These are phyloP conservation scores for Epichloe amarillans DNA, from an alignment of 2,329 filamentous ascomycete genomes.

Conservation along the genomic window DNA sequence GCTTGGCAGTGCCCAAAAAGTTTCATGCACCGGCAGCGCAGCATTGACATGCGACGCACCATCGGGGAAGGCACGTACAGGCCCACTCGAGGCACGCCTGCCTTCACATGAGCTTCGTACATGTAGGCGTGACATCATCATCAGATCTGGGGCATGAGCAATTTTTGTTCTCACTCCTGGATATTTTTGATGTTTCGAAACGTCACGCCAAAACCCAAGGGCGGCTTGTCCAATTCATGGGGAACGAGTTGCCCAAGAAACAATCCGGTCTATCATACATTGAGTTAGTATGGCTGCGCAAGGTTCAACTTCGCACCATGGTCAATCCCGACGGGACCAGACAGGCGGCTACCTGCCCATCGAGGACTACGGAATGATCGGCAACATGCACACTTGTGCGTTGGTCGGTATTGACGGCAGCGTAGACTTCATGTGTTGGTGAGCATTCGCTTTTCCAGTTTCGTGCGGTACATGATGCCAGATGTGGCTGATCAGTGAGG, in stretches of 20 bases:
- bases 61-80: too few species aligned
- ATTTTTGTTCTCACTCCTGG: background rate
- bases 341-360: slow-evolving; percentile 44
- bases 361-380: slow-evolving; percentile 69
- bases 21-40: too few species aligned
- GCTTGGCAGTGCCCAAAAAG: too few species aligned
- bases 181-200: background rate
- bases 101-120: too few species aligned
- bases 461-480: background rate
- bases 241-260: too few species aligned
- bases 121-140: background rate
- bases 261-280: background rate
- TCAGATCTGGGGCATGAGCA: background rate
- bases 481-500: background rate
- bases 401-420: slow-evolving; percentile 62
- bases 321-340: slow-evolving; percentile 20
- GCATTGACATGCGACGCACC: too few species aligned
- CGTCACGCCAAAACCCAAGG: background rate
- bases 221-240: background rate
- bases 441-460: slow-evolving; percentile 12
- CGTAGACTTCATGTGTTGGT: slow-evolving; percentile 69
- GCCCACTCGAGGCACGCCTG: background rate
- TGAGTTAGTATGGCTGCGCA: slow-evolving; percentile 18
- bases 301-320: slow-evolving; percentile 19
- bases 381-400: slow-evolving; percentile 68